Conservation (phyloP, 306 rosid species). For the Bauhinia variegata region DNA sequence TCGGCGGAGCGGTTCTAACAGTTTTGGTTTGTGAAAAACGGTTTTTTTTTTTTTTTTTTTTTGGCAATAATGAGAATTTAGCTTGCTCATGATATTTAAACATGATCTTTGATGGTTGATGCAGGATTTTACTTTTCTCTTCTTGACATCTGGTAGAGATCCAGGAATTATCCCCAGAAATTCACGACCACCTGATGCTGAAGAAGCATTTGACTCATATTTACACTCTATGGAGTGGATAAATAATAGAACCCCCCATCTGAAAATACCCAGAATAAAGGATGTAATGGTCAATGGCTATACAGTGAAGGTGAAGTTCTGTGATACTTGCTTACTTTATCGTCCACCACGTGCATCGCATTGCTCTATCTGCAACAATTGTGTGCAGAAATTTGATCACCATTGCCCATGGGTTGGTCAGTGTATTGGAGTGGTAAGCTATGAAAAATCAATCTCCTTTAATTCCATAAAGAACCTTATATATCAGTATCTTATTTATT, state of each 20-base stretch:
- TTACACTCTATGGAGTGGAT: constrained; percentile 71
- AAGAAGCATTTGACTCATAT: constrained; percentile 41
- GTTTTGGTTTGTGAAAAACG: constrained; percentile 73
- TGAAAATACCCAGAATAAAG: constrained; percentile 73
- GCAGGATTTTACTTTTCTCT: constrained; percentile 82
- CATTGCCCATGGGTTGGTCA: constrained; percentile 99
- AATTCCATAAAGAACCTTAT: background rate
- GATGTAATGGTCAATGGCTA: constrained; percentile 71
- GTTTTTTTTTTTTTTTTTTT: too few relatives aligned
- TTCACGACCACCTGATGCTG: constrained; percentile 61
- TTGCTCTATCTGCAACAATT: constrained; percentile 91
- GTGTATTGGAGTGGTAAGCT: constrained; percentile 85
- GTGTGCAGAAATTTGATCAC: constrained; percentile 95
- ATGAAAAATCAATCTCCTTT: constrained; percentile 18
- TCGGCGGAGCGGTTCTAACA: constrained; percentile 70
- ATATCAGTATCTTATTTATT: background rate
- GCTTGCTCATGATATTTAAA: constrained; percentile 29
- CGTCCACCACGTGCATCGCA: constrained; percentile 97
- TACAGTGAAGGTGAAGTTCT: constrained; percentile 77
- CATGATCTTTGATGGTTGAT: constrained; percentile 32
- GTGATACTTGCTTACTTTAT: constrained; percentile 86
- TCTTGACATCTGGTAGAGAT: constrained; percentile 87
- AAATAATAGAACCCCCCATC: constrained; percentile 43
- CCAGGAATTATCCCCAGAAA: constrained; percentile 90
- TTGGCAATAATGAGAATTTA: constrained; percentile 20